These are phyloP conservation scores for Didymella pomorum DNA, from an alignment of 2,329 filamentous ascomycete genomes.

Conservation along the genomic window DNA sequence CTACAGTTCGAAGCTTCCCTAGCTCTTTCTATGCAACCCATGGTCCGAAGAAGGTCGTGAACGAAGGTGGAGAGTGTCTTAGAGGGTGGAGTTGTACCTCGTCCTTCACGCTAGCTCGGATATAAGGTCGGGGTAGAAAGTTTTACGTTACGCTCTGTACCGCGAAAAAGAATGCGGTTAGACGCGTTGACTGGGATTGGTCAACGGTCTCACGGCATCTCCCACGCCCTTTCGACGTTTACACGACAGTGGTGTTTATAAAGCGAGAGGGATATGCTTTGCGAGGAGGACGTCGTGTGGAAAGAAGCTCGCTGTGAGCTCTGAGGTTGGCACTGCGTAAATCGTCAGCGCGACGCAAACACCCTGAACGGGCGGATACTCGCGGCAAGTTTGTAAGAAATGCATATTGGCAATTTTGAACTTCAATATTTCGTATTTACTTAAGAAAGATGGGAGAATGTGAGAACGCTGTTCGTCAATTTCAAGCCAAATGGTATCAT, in stretches of 20 bases:
- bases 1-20: not conserved
- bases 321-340: not conserved
- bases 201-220: not conserved
- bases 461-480: constrained; percentile 31
- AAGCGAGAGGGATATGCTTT: not conserved
- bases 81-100: not conserved
- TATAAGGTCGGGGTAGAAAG: constrained; percentile 22
- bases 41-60: constrained; percentile 7
- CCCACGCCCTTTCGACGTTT: not conserved
- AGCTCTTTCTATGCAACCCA: constrained; percentile 4
- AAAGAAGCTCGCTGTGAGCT: not conserved
- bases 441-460: constrained; percentile 34
- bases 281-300: not conserved
- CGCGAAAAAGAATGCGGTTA: constrained; percentile 3
- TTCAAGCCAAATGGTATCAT: constrained; percentile 41
- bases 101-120: constrained; percentile 19
- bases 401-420: not conserved
- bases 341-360: not conserved
- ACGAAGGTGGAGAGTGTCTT: constrained; percentile 14
- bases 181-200: not conserved
- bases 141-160: constrained; percentile 23
- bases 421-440: not conserved
- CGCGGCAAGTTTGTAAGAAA: not conserved
- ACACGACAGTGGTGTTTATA: not conserved
- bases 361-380: not conserved